Percentiles rank a stretch among this genome's conserved stretches.
Conservation (phyloP, 1,284 basidiomycete genomes). For the Mycena sp. region DNA sequence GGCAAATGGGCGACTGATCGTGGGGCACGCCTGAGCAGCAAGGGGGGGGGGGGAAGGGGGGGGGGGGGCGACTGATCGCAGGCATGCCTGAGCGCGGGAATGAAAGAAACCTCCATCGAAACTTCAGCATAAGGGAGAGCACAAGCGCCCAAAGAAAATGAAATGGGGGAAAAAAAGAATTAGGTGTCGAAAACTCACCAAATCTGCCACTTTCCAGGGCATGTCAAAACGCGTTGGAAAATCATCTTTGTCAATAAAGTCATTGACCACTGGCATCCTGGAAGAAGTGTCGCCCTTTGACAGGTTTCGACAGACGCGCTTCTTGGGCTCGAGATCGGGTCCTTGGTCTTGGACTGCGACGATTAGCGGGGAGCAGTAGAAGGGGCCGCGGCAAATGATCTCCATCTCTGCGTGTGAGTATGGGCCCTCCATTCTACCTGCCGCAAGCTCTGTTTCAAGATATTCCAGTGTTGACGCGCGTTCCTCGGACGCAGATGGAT, state of each 20-base stretch:
- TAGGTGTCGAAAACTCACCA: slow-evolving; percentile 5
- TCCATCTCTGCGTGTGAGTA: slow-evolving; percentile 18
- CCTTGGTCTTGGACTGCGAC: slow-evolving; percentile 13
- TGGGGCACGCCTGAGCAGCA: not conserved
- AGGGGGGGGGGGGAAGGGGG: not conserved
- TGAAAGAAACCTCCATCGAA: no score
- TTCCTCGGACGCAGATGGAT: slow-evolving; percentile 12
- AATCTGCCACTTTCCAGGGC: not conserved
- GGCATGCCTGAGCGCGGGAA: no score
- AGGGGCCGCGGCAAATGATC: slow-evolving; percentile 18
- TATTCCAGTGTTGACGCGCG: slow-evolving; percentile 11
- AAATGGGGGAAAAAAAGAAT: slow-evolving; percentile 32
- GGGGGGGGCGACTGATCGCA: not conserved
- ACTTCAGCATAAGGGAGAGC: no score
- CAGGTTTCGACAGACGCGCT: slow-evolving; percentile 20
- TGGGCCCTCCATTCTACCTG: slow-evolving; percentile 30
- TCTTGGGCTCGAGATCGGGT: slow-evolving; percentile 14
- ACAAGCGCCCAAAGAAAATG: not conserved
- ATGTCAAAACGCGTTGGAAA: slow-evolving; percentile 26
- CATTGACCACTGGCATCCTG: slow-evolving; percentile 8
- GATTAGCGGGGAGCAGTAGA: slow-evolving; percentile 25
- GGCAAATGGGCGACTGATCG: not conserved
- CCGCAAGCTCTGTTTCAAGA: slow-evolving; percentile 14
- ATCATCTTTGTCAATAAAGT: slow-evolving; percentile 23
- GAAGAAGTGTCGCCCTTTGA: slow-evolving; percentile 17